Evolutionary conservation across 768 basidiomycete species (phyloP).

Genomic region (Podaxis sp.): DNA sequence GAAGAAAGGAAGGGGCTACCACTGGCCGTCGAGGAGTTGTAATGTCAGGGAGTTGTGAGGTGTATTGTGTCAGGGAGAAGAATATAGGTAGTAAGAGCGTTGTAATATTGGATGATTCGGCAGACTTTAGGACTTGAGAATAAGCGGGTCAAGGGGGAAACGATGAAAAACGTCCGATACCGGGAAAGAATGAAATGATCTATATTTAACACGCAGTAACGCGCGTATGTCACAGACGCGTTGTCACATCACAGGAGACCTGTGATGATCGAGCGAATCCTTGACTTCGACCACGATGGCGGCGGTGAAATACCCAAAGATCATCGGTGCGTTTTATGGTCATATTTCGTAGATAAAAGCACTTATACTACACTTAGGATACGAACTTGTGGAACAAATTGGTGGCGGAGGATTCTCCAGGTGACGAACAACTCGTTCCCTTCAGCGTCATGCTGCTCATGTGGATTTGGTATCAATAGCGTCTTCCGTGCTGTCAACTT

Average conservation of each 20-base stretch:
- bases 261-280: not conserved
- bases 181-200: too few species aligned
- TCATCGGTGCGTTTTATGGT: conserved; percentile 1
- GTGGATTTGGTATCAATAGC: conserved; percentile 35
- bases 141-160: too few species aligned
- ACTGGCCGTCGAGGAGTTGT: conserved; percentile 25
- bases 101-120: too few species aligned
- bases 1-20: conserved; percentile 40
- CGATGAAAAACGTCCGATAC: too few species aligned
- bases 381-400: conserved; percentile 16
- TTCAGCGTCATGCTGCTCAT: conserved; percentile 4
- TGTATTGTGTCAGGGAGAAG: not conserved
- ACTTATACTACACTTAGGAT: conserved; percentile 1
- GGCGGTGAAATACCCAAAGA: conserved; percentile 9
- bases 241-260: not conserved
- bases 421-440: conserved; percentile 4
- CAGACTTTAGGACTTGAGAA: too few species aligned
- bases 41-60: not conserved
- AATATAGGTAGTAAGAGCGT: not conserved
- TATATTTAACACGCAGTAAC: not conserved
- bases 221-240: not conserved
- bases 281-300: conserved; percentile 5
- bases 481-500: conserved; percentile 84
- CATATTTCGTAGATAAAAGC: not conserved
- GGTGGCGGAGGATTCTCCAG: conserved; percentile 22